These are phyloP conservation scores for Cornus controversa DNA, from an alignment of 148 eudicot genomes.

Conservation along the genomic window DNA sequence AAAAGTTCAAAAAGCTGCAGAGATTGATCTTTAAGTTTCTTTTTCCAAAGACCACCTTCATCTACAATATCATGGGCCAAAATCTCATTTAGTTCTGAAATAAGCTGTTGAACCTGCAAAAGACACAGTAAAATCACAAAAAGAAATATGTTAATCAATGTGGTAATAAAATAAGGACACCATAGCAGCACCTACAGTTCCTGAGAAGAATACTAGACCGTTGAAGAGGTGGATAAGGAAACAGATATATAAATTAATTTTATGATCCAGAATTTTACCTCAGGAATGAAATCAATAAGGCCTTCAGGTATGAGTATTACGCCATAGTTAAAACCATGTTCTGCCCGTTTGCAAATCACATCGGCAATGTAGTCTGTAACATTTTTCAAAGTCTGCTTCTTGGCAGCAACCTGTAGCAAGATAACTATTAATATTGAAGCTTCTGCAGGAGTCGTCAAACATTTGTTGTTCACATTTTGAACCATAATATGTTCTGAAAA, in stretches of 20 bases:
- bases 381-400: constrained; percentile 78
- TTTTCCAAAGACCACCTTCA: constrained; percentile 82
- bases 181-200: neutral
- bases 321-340: constrained; percentile 80
- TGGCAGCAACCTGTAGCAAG: constrained; percentile 76
- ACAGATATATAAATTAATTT: neutral
- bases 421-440: neutral
- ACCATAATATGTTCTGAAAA: neutral
- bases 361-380: constrained; percentile 91
- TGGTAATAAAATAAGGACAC: neutral
- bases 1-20: constrained; percentile 65
- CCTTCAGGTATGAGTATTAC: constrained; percentile 96
- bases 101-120: constrained; percentile 91
- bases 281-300: constrained; percentile 94
- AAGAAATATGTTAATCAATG: neutral
- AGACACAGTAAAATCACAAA: constrained; percentile 6
- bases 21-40: constrained; percentile 63
- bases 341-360: constrained; percentile 86
- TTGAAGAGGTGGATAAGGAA: neutral
- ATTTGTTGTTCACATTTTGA: neutral
- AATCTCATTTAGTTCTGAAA: constrained; percentile 82
- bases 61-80: constrained; percentile 79
- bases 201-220: neutral
- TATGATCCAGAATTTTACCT: constrained; percentile 41
- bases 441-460: neutral